Evolutionary conservation across 305 asterid genomes (phyloP), one percentile per base, ranked within the genome.

Genomic region (Ilex paraguariensis): DNA sequence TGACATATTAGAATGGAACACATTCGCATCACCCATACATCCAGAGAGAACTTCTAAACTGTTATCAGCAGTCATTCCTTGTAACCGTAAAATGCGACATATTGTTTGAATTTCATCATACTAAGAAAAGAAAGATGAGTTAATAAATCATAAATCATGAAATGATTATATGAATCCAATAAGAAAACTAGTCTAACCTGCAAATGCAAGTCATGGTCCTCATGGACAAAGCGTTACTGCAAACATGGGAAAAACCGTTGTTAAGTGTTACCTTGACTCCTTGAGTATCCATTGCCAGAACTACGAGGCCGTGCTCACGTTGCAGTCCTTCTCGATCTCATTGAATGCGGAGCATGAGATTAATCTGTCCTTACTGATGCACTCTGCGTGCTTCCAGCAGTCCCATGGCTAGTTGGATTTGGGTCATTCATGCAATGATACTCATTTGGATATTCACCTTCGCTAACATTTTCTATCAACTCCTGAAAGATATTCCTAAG

Each of bases 261-360:
- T 17, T 17, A 17, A 17, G 21, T 17, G 21, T 36, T 36, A 36
- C 5, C 42, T 65, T 67, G 63, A 90, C 21, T 17, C 99, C 97
- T 93, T 63, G 97, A 81, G 75, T 74, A 78, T 68, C 96, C 98
- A 75, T 93, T 97, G 30, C 90, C 99, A 63, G 96, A 93, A 60
- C 79, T 32, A 54, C 82, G 94, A 60, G 96, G 73, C 14, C 77
- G 73, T 60, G 97, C 98, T 95, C 97, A 92, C 15, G 86, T 79
- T 62, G 97, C 92, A 50, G 99, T 93, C 70, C 99, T 77, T 75
- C 95, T 86, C 56, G 99, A 93, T 78, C 97, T 83, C 87, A 81
- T 80, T 59, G 97, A 93, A 54, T 79, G 88, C 56, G 95, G 91
- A 63, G 75, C 84, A 68, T 74, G 57, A 62, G 90, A 63, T 64